phyloP scores from a whole-genome alignment of 805 yeast genomes.

The Saccharomycopsis amapae region DNA sequence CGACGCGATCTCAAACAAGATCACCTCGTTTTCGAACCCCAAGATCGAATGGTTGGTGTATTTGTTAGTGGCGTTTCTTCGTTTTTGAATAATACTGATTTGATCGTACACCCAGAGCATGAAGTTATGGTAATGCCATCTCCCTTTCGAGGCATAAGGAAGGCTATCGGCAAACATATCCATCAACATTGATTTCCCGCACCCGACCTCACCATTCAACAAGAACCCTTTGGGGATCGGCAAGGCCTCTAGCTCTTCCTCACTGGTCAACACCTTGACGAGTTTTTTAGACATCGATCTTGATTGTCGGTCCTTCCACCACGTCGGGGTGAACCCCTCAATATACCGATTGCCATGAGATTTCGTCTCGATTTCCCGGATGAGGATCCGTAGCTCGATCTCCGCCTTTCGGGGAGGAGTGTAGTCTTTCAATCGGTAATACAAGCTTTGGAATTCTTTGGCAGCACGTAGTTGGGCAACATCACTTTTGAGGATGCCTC shows the following conservation, averaged over 20 bases:
- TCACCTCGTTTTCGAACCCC: conserved; percentile 52
- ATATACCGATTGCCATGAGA: conserved; percentile 16
- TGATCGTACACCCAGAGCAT: conserved; percentile 61
- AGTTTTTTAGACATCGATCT: conserved; percentile 26
- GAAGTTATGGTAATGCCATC: conserved; percentile 69
- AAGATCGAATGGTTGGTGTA: conserved; percentile 25
- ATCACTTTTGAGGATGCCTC: conserved; percentile 48
- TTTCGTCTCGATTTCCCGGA: conserved; percentile 30
- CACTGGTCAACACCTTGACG: conserved; percentile 47
- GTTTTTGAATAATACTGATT: conserved; percentile 47
- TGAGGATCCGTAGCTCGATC: conserved; percentile 24
- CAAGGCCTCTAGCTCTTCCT: conserved; percentile 42
- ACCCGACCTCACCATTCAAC: conserved; percentile 62
- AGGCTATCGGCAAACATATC: conserved; percentile 62
- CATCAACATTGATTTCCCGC: conserved; percentile 69
- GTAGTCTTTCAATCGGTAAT: conserved; percentile 52
- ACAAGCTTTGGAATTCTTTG: conserved; percentile 54
- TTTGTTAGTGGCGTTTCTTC: conserved; percentile 31
- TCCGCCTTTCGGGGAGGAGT: conserved; percentile 32
- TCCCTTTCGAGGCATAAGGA: conserved; percentile 54
- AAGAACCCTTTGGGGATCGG: conserved; percentile 52
- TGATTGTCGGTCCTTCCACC: not conserved
- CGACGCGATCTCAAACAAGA: conserved; percentile 59
- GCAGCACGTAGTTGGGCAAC: conserved; percentile 56
- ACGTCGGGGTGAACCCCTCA: conserved; percentile 4